These are phyloP conservation scores for Plasmopara muralis DNA, from an alignment of 352 stramenopile genomes.

Conservation along the genomic window DNA sequence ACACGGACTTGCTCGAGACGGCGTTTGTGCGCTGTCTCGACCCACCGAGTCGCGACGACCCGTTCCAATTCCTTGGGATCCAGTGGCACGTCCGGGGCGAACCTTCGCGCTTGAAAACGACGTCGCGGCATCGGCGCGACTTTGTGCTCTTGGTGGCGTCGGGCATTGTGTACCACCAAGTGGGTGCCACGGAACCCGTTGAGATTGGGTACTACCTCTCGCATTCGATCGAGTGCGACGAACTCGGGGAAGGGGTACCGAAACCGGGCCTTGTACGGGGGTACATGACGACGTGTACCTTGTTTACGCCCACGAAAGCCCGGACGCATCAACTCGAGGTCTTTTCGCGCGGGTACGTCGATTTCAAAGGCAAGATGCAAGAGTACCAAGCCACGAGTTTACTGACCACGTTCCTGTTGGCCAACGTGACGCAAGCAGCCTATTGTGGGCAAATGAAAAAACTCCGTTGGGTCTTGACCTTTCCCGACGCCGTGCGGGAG, in stretches of 20 bases:
- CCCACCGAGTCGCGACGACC: constrained; percentile 12
- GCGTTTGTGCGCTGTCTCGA: constrained; percentile 21
- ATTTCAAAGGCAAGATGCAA: constrained; percentile 26
- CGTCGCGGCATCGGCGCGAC: constrained; percentile 19
- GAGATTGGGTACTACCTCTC: constrained; percentile 21
- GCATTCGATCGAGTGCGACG: constrained; percentile 20
- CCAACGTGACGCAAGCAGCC: constrained; percentile 25
- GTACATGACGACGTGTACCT: constrained; percentile 25
- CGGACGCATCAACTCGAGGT: constrained; percentile 14
- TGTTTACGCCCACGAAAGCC: constrained; percentile 14
- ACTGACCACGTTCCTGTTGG: constrained; percentile 18
- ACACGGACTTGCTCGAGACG: constrained; percentile 20
- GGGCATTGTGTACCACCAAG: constrained; percentile 16
- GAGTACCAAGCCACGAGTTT: constrained; percentile 23
- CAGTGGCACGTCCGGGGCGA: constrained; percentile 26
- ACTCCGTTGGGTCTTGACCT: constrained; percentile 34
- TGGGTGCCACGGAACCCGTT: constrained; percentile 3
- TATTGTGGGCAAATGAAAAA: constrained; percentile 57
- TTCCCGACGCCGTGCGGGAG: constrained; percentile 11
- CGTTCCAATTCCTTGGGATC: constrained; percentile 29
- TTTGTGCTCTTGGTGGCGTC: constrained; percentile 29
- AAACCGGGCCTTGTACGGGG: constrained; percentile 7
- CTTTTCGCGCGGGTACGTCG: constrained; percentile 17
- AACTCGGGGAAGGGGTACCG: constrained; percentile 8
- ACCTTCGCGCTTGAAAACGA: constrained; percentile 16